Evolutionary conservation across 331 rosid genomes (phyloP).

Genomic region (Spiraea crenata): DNA sequence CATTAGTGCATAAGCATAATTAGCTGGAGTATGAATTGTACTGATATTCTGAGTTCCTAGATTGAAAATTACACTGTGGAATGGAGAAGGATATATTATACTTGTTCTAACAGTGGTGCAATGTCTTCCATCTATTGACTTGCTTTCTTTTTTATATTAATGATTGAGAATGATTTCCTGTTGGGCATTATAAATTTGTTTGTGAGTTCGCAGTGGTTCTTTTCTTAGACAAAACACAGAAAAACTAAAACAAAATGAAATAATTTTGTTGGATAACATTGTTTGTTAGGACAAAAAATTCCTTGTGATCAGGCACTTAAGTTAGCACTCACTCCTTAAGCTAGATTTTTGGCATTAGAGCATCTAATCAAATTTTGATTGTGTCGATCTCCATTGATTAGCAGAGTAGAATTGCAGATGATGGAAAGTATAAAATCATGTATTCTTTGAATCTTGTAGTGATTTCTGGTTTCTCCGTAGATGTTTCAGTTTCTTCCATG

Average conservation of each 20-base stretch:
- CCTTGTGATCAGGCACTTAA: no score
- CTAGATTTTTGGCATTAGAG: no score
- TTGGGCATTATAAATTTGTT: background rate
- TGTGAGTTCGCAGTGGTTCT: background rate
- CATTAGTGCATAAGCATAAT: background rate
- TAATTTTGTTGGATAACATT: no score
- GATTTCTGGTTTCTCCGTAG: background rate
- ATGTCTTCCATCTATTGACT: background rate
- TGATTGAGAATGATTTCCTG: background rate
- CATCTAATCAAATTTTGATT: background rate
- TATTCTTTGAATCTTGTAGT: background rate
- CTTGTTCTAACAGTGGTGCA: slow-evolving; percentile 7
- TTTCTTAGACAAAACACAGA: no score
- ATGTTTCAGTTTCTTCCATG: background rate
- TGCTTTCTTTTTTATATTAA: background rate
- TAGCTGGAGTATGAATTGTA: background rate
- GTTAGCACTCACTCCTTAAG: no score
- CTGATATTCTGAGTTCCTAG: background rate
- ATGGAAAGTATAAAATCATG: background rate
- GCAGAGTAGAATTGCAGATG: slow-evolving; percentile 3
- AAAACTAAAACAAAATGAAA: no score
- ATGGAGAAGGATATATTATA: background rate
- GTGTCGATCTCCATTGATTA: background rate
- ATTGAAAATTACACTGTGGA: background rate
- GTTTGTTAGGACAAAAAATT: no score